Evolutionary conservation across 306 rosid species (phyloP).

Genomic region (Vigna trinervia): DNA sequence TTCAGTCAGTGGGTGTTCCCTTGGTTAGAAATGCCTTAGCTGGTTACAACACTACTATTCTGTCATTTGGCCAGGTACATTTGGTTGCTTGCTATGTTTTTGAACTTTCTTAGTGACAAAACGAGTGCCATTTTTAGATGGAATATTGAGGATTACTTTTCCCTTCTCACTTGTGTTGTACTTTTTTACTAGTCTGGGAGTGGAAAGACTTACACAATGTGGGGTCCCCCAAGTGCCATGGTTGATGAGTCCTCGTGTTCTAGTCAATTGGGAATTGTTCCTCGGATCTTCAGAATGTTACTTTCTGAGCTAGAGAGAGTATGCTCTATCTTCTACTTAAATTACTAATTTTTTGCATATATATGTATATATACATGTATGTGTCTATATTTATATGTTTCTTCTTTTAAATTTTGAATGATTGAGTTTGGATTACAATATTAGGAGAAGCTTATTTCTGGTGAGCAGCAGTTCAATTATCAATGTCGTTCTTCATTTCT

Average conservation of each 20-base stretch:
- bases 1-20: slow-evolving; percentile 76
- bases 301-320: slow-evolving; percentile 85
- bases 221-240: slow-evolving; percentile 94
- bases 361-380: no score
- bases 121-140: slow-evolving; percentile 14
- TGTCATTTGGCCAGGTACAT: slow-evolving; percentile 92
- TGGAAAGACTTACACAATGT: slow-evolving; percentile 92
- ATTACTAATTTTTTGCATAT: slow-evolving; percentile 18
- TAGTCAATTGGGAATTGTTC: slow-evolving; percentile 80
- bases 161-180: neutral
- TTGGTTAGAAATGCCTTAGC: slow-evolving; percentile 83
- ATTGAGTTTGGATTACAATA: slow-evolving; percentile 43
- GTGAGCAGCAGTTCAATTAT: slow-evolving; percentile 72
- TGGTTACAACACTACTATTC: slow-evolving; percentile 85
- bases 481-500: slow-evolving; percentile 93
- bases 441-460: slow-evolving; percentile 73
- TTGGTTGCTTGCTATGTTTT: slow-evolving; percentile 20
- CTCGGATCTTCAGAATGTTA: slow-evolving; percentile 80
- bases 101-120: neutral
- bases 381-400: neutral
- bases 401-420: slow-evolving; percentile 39
- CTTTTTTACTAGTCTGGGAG: slow-evolving; percentile 71
- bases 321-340: slow-evolving; percentile 40
- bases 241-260: slow-evolving; percentile 65
- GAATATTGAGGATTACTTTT: slow-evolving; percentile 29